phyloP scores from a whole-genome alignment of 2,329 filamentous ascomycete species.

The Microsporum ferrugineum region DNA sequence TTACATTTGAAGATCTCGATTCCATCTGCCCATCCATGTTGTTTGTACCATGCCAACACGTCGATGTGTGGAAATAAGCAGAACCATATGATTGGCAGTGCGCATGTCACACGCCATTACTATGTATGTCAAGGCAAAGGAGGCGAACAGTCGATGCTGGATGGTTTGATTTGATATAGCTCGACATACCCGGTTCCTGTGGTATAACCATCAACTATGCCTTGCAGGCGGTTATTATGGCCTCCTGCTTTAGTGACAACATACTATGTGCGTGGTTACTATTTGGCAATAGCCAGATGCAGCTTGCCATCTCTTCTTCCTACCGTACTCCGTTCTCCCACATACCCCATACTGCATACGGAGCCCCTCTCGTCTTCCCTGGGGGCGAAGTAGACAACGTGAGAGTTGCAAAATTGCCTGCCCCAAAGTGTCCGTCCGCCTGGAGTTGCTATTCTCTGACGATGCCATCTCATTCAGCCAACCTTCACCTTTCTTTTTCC shows the following conservation, averaged over 20 bases:
- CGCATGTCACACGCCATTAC: not conserved
- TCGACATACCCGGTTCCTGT: not conserved
- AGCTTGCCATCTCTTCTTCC: not conserved
- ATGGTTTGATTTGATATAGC: not conserved
- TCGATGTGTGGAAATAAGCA: not conserved
- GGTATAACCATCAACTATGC: constrained; percentile 1
- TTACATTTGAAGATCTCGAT: constrained; percentile 1
- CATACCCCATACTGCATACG: not conserved
- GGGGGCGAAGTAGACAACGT: not conserved
- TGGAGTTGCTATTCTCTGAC: not conserved
- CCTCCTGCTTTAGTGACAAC: not conserved
- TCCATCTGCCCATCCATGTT: not conserved
- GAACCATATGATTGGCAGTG: not conserved
- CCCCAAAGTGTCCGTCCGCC: not conserved
- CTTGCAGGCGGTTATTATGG: not conserved
- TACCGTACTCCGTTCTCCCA: not conserved
- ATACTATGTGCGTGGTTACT: not conserved
- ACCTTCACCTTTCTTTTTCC: not conserved
- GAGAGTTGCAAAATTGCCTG: not conserved
- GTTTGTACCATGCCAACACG: not conserved
- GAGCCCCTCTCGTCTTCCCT: not conserved
- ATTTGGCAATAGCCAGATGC: not conserved
- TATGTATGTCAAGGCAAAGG: not conserved
- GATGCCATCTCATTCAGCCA: not conserved
- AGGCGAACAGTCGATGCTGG: not conserved